Conservation (phyloP, 768 basidiomycete genomes). For the Leccinum obscurum region DNA sequence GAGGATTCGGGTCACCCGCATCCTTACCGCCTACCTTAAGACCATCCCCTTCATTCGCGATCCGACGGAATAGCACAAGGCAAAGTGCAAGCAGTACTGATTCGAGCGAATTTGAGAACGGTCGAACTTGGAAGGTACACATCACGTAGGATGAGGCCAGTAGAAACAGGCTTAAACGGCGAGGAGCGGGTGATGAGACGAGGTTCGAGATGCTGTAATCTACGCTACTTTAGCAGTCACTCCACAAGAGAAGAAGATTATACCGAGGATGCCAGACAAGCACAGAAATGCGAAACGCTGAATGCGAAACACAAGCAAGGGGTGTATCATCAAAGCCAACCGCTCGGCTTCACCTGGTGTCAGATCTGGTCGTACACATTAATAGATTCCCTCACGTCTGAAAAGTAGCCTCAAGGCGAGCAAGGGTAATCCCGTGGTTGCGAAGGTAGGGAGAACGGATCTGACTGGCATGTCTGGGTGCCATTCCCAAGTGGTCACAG, state of each 20-base stretch:
- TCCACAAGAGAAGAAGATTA: not conserved
- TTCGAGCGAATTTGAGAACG: conserved; percentile 42
- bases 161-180: conserved; percentile 27
- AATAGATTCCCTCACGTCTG: conserved; percentile 23
- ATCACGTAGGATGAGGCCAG: conserved; percentile 39
- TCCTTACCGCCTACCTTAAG: conserved; percentile 3
- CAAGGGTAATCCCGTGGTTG: conserved; percentile 37
- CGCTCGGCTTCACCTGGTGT: conserved; percentile 13
- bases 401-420: conserved; percentile 16
- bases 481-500: conserved; percentile 41
- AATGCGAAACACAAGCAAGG: conserved; percentile 26
- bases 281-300: conserved; percentile 34
- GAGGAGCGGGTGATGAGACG: conserved; percentile 16
- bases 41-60: conserved; percentile 9
- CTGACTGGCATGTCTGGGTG: conserved; percentile 34
- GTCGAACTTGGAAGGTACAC: conserved; percentile 39
- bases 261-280: conserved; percentile 37
- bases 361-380: not conserved
- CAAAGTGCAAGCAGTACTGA: conserved; percentile 32
- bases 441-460: conserved; percentile 34
- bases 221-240: conserved; percentile 11
- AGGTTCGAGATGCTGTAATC: conserved; percentile 29
- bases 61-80: conserved; percentile 25
- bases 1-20: not conserved
- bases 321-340: conserved; percentile 4